Conservation (phyloP, 2,329 filamentous ascomycete species). For the Pseudogymnoascus sp. region DNA sequence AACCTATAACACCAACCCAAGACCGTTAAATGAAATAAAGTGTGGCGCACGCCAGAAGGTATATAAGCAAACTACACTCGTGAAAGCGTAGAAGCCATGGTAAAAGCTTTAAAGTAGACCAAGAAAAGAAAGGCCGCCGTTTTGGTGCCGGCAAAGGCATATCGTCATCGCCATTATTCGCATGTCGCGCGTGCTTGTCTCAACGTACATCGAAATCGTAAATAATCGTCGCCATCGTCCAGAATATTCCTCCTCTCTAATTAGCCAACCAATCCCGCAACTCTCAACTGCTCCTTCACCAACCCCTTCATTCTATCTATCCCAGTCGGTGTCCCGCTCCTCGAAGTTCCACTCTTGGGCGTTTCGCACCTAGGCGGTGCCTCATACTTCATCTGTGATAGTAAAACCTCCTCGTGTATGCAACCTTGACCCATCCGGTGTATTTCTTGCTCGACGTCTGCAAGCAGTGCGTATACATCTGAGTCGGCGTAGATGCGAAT, state of each 20-base stretch:
- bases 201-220: constrained; percentile 1
- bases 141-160: not conserved
- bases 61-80: constrained; percentile 2
- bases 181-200: constrained; percentile 1
- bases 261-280: not conserved
- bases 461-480: constrained; percentile 57
- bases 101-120: constrained; percentile 6
- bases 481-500: constrained; percentile 61
- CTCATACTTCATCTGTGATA: constrained; percentile 4
- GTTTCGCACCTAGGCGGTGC: not conserved
- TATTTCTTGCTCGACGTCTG: constrained; percentile 57
- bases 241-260: not conserved
- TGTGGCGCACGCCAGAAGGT: constrained; percentile 1
- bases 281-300: constrained; percentile 1
- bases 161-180: not conserved
- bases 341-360: not conserved
- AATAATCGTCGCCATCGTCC: constrained; percentile 6
- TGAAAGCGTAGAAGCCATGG: not conserved
- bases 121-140: not conserved
- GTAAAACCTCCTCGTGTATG: not conserved
- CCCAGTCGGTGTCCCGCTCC: not conserved
- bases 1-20: constrained; percentile 1
- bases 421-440: constrained; percentile 29
- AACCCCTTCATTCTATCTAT: constrained; percentile 2
- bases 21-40: not conserved